These are phyloP conservation scores for Aspergillus jensenii DNA, from an alignment of 2,329 filamentous ascomycete genomes.

Conservation along the genomic window DNA sequence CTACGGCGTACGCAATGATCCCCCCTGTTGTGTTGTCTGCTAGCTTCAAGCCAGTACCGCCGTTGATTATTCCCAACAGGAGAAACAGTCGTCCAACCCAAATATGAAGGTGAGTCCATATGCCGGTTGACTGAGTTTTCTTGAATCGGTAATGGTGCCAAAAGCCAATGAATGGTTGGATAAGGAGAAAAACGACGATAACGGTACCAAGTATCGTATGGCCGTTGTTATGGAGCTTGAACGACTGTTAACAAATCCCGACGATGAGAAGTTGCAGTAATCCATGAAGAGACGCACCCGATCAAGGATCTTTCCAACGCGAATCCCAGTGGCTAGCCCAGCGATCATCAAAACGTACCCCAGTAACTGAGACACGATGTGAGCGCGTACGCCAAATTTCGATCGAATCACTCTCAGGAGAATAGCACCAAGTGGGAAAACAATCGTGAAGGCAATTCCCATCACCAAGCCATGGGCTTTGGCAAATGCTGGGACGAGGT, in stretches of 20 bases:
- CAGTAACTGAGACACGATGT: slow-evolving; percentile 26
- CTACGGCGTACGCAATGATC: slow-evolving; percentile 14
- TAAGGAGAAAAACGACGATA: slow-evolving; percentile 26
- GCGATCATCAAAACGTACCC: slow-evolving; percentile 29
- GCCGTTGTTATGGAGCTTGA: slow-evolving; percentile 22
- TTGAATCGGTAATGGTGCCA: slow-evolving; percentile 28
- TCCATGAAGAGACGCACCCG: slow-evolving; percentile 8
- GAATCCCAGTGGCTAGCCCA: slow-evolving; percentile 29
- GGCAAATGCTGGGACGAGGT: slow-evolving; percentile 14
- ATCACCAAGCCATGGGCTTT: slow-evolving; percentile 28
- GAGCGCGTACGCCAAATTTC: slow-evolving; percentile 21
- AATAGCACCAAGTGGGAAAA: slow-evolving; percentile 26
- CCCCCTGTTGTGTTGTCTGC: slow-evolving; percentile 32
- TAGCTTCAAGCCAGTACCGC: slow-evolving; percentile 49
- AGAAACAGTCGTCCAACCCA: slow-evolving; percentile 51
- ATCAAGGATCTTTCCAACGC: slow-evolving; percentile 25
- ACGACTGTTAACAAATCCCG: background rate
- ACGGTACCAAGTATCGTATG: slow-evolving; percentile 30
- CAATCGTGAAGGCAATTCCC: slow-evolving; percentile 26
- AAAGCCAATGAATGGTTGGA: slow-evolving; percentile 31
- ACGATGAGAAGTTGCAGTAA: background rate
- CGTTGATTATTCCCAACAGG: slow-evolving; percentile 52
- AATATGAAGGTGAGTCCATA: slow-evolving; percentile 15
- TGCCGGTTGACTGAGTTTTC: slow-evolving; percentile 9
- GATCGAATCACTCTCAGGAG: slow-evolving; percentile 22